Evolutionary conservation across 2,329 filamentous ascomycete species (phyloP).

Genomic region (Cryphonectria naterciae): DNA sequence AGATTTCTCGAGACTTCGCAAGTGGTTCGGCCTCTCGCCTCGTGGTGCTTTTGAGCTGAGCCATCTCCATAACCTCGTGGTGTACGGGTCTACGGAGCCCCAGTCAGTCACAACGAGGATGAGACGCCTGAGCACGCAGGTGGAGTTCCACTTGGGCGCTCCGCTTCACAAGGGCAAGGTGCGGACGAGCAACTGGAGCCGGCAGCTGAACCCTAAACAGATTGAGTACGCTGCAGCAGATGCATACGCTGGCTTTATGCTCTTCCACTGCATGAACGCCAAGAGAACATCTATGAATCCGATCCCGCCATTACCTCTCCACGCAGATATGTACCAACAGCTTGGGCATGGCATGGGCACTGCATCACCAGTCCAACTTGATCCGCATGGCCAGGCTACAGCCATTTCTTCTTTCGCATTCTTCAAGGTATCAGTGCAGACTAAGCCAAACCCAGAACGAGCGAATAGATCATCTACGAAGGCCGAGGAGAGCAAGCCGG

Average conservation of each 20-base stretch:
- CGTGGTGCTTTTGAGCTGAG: slow-evolving; percentile 79
- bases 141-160: slow-evolving; percentile 70
- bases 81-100: slow-evolving; percentile 64
- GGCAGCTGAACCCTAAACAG: slow-evolving; percentile 65
- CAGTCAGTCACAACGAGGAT: slow-evolving; percentile 49
- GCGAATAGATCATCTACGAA: no score
- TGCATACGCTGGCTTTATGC: slow-evolving; percentile 76
- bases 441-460: not conserved
- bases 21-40: slow-evolving; percentile 65
- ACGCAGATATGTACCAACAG: slow-evolving; percentile 68
- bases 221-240: slow-evolving; percentile 78
- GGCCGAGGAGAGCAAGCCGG: not conserved
- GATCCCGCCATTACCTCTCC: slow-evolving; percentile 69
- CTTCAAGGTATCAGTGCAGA: not conserved
- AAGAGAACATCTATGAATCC: slow-evolving; percentile 69
- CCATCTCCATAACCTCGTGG: slow-evolving; percentile 79
- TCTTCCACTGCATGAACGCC: slow-evolving; percentile 73
- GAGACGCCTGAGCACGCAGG: slow-evolving; percentile 70
- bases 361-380: slow-evolving; percentile 1
- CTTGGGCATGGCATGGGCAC: slow-evolving; percentile 51
- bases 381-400: not conserved
- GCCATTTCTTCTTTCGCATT: slow-evolving; percentile 13
- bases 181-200: slow-evolving; percentile 75
- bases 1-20: slow-evolving; percentile 69
- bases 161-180: slow-evolving; percentile 79